Evolutionary conservation across 352 stramenopile genomes (phyloP), one percentile per base, ranked within the genome.

Genomic region (Globisporangium cylindrosporum): DNA sequence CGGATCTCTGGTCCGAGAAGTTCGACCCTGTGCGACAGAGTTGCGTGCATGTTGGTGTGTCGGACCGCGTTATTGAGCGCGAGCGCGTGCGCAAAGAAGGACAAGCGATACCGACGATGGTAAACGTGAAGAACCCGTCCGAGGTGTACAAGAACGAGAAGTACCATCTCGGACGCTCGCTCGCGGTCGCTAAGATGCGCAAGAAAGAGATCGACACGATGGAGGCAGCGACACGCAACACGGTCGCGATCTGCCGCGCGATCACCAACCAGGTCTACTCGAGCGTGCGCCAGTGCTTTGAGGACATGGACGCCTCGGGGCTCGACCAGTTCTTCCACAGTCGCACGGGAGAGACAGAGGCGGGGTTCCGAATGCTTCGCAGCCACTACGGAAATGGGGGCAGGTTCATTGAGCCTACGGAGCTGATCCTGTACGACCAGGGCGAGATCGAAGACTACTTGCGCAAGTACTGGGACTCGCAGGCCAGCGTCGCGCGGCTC

Each of bases 381-480:
- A 84, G 75, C 46, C 84, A 92, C 55, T 83, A 80, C 58, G 68
- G 72, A 29, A 77, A 74, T 29, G 69, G 70, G 25, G 69, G 76
- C 18, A 70, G 75, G 43, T 74, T 80, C 27, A 77, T 78, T 0
- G 84, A 92, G 72, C 84, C 84, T 7, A 81, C 55, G 10, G 84
- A 92, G 9, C 68, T 91, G 34, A 73, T 92, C 22, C 70, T 92
- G 59, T 92, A 85, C 56, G 62, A 85, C 64, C 57, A 79, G 56
- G 66, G 71, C 49, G 84, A 92, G 60, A 89, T 92, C 62, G 81
- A 88, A 74, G 81, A 86, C 43, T 92, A 91, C 46, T 49, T 92
- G 38, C 60, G 78, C n/a, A 88, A 90, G 62, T 68, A 89, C 59
- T 90, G 84, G 34, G 62, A 78, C 38, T 78, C 73, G 5, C 72